Evolutionary conservation across 345 rosid species (phyloP).

Genomic region (Citrus sp.): DNA sequence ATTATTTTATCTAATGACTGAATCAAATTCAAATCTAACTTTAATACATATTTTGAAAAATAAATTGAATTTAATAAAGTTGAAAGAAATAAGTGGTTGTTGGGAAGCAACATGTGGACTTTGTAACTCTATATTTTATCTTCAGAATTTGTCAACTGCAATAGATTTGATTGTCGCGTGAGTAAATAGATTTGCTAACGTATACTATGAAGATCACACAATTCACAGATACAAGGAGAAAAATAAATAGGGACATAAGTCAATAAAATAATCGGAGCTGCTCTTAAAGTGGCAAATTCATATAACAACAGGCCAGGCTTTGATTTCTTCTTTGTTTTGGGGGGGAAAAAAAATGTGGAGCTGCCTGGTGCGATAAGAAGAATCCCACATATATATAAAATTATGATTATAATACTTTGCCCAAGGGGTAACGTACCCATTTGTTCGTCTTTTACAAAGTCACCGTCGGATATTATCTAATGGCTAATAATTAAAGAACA

Average conservation of each 20-base stretch:
- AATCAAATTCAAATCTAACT: background rate
- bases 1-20: background rate
- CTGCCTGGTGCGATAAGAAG: too few species aligned
- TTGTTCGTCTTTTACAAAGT: too few species aligned
- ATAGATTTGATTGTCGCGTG: background rate
- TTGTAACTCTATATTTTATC: background rate
- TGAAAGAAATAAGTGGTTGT: background rate
- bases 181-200: background rate
- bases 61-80: background rate
- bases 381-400: too few species aligned
- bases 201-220: background rate
- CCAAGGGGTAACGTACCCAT: too few species aligned
- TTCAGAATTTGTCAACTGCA: background rate
- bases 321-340: too few species aligned
- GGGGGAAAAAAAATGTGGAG: too few species aligned
- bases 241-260: too few species aligned
- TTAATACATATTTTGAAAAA: background rate
- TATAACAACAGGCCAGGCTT: too few species aligned
- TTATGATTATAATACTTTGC: too few species aligned
- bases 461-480: too few species aligned
- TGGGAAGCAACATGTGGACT: constrained; percentile 7
- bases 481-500: too few species aligned
- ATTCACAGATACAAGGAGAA: too few species aligned
- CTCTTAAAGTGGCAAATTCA: background rate
- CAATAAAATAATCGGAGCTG: background rate